Evolutionary conservation across 768 basidiomycete species (phyloP).

Genomic region (Auricularia sp.): DNA sequence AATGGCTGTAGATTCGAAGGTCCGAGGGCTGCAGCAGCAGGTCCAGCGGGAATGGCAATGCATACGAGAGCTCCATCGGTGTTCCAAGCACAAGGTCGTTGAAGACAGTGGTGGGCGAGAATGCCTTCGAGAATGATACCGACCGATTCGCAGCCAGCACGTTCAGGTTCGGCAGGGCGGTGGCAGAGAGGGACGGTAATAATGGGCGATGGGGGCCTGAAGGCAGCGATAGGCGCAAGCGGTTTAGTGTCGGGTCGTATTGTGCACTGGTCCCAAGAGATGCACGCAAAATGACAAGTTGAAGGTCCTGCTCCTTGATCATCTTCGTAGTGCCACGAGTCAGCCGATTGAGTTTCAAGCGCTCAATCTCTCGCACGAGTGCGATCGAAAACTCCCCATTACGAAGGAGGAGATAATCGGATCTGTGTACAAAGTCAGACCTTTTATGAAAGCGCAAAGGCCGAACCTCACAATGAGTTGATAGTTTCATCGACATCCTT

Average conservation of each 20-base stretch:
- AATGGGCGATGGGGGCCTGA: conserved; percentile 74
- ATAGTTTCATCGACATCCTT: conserved; percentile 78
- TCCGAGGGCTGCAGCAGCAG: conserved; percentile 76
- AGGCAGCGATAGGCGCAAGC: conserved; percentile 67
- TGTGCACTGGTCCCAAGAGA: conserved; percentile 85
- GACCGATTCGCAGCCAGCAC: conserved; percentile 1
- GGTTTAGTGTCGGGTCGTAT: conserved; percentile 66
- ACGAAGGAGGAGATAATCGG: conserved; percentile 78
- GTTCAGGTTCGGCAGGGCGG: conserved; percentile 2
- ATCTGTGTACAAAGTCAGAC: conserved; percentile 34
- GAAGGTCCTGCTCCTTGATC: conserved; percentile 86
- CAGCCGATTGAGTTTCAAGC: conserved; percentile 69
- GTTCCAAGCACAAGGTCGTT: conserved; percentile 74
- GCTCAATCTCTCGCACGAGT: conserved; percentile 78
- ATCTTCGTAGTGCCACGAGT: conserved; percentile 58
- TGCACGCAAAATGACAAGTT: conserved; percentile 76
- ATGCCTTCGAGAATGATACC: conserved; percentile 30
- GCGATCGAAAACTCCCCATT: conserved; percentile 83
- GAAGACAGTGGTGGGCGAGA: conserved; percentile 41
- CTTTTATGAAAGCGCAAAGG: conserved; percentile 1
- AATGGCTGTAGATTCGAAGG: conserved; percentile 58
- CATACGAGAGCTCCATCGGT: conserved; percentile 58
- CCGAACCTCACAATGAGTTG: conserved; percentile 60
- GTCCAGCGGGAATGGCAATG: conserved; percentile 78
- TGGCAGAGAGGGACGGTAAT: conserved; percentile 54